phyloP scores from a whole-genome alignment of 2,329 filamentous ascomycete species.

The Cordyceps cateniannulata region DNA sequence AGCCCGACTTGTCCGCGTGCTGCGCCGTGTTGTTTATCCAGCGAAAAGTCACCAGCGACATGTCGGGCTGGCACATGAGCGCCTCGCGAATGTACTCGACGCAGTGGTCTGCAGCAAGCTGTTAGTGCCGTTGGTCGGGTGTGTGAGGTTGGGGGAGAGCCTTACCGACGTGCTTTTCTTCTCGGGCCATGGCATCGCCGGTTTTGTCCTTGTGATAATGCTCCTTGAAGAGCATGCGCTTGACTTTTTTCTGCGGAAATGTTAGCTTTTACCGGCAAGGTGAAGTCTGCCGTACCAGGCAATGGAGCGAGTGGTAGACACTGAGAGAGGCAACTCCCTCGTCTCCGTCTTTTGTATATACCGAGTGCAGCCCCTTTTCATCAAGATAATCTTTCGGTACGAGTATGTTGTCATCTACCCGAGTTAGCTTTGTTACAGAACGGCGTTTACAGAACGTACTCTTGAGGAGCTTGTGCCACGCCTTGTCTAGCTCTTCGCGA shows the following conservation, averaged over 20 bases:
- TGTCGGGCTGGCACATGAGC: slow-evolving; percentile 8
- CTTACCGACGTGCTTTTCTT: slow-evolving; percentile 5
- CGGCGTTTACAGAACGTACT: background rate
- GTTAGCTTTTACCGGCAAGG: background rate
- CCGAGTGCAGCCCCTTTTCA: background rate
- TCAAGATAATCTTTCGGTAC: background rate
- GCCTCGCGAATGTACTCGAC: slow-evolving; percentile 6
- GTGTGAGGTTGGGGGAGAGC: no score
- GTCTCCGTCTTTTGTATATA: background rate
- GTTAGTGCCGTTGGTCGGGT: no score
- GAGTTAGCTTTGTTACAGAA: background rate
- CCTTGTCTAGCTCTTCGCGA: background rate
- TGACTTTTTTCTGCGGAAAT: background rate
- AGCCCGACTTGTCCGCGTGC: background rate
- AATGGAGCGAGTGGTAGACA: background rate
- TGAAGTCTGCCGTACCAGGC: background rate
- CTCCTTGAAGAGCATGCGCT: slow-evolving; percentile 1
- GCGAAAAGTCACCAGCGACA: slow-evolving; percentile 6
- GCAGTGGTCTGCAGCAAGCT: background rate
- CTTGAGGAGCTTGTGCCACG: background rate
- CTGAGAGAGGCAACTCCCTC: background rate
- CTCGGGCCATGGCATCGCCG: background rate
- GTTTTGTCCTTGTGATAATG: slow-evolving; percentile 2
- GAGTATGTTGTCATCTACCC: background rate
- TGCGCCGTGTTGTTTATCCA: slow-evolving; percentile 10